Evolutionary conservation across 2,329 filamentous ascomycete species (phyloP).

Genomic region (Colletotrichum falcatum): DNA sequence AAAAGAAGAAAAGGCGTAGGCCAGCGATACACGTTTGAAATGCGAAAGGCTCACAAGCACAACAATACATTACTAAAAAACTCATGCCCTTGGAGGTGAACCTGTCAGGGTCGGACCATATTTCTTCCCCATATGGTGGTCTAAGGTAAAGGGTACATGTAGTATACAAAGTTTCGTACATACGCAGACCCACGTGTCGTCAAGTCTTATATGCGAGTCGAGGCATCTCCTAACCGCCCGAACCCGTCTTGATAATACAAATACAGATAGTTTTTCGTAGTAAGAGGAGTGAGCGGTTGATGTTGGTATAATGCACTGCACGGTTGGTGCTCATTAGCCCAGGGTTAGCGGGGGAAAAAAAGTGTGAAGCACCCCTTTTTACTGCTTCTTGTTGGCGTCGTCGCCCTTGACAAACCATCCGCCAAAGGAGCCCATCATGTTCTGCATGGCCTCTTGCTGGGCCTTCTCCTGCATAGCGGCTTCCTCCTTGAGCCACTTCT

Average conservation of each 20-base stretch:
- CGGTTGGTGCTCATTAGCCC: constrained; percentile 28
- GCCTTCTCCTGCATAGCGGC: constrained; percentile 87
- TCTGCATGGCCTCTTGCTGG: constrained; percentile 91
- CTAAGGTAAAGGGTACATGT: constrained; percentile 36
- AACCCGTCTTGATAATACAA: constrained; percentile 38
- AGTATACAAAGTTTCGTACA: constrained; percentile 42
- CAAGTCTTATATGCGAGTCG: constrained; percentile 42
- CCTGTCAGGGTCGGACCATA: constrained; percentile 16
- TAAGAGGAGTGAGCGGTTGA: constrained; percentile 34
- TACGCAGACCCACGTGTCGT: constrained; percentile 37
- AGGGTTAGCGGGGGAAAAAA: neutral
- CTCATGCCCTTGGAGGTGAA: neutral
- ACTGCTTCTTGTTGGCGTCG: constrained; percentile 40
- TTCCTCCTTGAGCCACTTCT: constrained; percentile 96
- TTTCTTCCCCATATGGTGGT: constrained; percentile 11
- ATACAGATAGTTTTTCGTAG: constrained; percentile 34
- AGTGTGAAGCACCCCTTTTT: constrained; percentile 6
- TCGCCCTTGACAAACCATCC: constrained; percentile 61
- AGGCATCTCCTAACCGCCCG: constrained; percentile 31
- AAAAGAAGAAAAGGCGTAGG: neutral
- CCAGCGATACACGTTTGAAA: too few relatives aligned
- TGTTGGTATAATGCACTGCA: constrained; percentile 17
- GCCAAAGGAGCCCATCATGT: constrained; percentile 84
- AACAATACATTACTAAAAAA: neutral
- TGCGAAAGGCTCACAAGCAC: neutral